Conservation (phyloP, 1,284 basidiomycete species). For the Taiwanofungus camphoratus region DNA sequence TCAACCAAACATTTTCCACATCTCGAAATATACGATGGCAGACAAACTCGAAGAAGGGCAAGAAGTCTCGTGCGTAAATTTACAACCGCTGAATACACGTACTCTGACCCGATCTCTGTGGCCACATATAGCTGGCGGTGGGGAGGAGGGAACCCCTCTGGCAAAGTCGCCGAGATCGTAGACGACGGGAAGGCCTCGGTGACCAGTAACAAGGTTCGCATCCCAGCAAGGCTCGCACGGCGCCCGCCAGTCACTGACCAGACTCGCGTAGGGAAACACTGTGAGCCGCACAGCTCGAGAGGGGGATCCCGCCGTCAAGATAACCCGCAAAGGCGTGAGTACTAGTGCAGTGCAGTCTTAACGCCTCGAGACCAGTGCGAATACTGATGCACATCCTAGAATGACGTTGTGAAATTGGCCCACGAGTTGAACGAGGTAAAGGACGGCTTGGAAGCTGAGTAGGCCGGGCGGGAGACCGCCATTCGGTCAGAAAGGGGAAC, state of each 20-base stretch:
- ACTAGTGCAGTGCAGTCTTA: neutral
- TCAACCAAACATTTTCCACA: too few relatives aligned
- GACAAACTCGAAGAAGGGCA: constrained; percentile 27
- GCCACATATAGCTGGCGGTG: constrained; percentile 30
- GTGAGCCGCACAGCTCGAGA: constrained; percentile 30
- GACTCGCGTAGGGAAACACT: constrained; percentile 31
- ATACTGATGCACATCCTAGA: constrained; percentile 20
- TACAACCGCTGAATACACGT: neutral
- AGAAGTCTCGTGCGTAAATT: constrained; percentile 25
- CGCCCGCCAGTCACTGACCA: neutral
- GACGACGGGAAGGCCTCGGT: constrained; percentile 32
- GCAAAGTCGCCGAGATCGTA: constrained; percentile 29
- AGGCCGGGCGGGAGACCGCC: too few relatives aligned
- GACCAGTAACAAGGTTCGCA: constrained; percentile 34
- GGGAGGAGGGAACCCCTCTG: constrained; percentile 26
- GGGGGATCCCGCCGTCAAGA: constrained; percentile 38
- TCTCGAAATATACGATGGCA: constrained; percentile 22
- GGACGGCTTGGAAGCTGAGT: too few relatives aligned
- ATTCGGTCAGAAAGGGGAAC: too few relatives aligned
- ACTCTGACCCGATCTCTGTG: neutral
- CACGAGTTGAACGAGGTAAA: constrained; percentile 35
- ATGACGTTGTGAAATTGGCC: constrained; percentile 37
- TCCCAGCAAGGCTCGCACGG: too few relatives aligned
- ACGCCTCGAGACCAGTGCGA: neutral
- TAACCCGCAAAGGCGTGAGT: constrained; percentile 32